These are phyloP conservation scores for Fonsecaea nubica DNA, from an alignment of 2,329 filamentous ascomycete genomes.

Conservation along the genomic window DNA sequence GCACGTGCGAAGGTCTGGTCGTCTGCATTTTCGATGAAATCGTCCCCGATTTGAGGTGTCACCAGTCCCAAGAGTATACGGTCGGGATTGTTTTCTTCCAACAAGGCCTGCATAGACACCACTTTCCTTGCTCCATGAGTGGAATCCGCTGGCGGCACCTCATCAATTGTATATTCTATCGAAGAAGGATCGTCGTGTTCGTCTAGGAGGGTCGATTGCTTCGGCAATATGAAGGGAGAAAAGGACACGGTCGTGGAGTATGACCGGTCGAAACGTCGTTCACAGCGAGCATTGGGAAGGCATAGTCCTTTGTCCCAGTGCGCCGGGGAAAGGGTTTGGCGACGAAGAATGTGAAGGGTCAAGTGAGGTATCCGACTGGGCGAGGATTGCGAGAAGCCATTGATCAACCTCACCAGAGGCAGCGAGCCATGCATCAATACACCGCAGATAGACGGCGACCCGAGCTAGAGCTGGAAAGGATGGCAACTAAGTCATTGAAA, in stretches of 20 bases:
- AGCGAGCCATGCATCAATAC: slow-evolving; percentile 37
- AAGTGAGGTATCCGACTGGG: slow-evolving; percentile 37
- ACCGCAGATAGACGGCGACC: slow-evolving; percentile 11
- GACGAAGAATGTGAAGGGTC: slow-evolving; percentile 33
- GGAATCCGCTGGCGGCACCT: slow-evolving; percentile 5
- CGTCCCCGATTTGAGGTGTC: slow-evolving; percentile 43
- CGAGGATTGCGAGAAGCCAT: slow-evolving; percentile 30
- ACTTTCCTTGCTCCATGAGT: slow-evolving; percentile 6
- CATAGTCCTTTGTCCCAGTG: slow-evolving; percentile 20
- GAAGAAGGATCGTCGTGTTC: slow-evolving; percentile 12
- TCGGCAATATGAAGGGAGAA: slow-evolving; percentile 1
- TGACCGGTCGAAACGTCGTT: slow-evolving; percentile 4
- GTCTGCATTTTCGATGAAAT: slow-evolving; percentile 33
- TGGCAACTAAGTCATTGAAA: slow-evolving; percentile 22
- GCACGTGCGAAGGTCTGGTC: slow-evolving; percentile 47
- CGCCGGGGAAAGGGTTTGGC: slow-evolving; percentile 18
- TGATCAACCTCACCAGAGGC: slow-evolving; percentile 35
- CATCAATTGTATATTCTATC: neutral
- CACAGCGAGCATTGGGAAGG: slow-evolving; percentile 3
- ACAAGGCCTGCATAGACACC: slow-evolving; percentile 34
- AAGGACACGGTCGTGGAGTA: slow-evolving; percentile 11
- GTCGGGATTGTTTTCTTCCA: slow-evolving; percentile 50
- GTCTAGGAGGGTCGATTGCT: neutral
- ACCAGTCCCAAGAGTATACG: slow-evolving; percentile 48
- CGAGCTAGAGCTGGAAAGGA: slow-evolving; percentile 19